Conservation (phyloP, 2,329 filamentous ascomycete species). For the Trichocomaceae sp. region DNA sequence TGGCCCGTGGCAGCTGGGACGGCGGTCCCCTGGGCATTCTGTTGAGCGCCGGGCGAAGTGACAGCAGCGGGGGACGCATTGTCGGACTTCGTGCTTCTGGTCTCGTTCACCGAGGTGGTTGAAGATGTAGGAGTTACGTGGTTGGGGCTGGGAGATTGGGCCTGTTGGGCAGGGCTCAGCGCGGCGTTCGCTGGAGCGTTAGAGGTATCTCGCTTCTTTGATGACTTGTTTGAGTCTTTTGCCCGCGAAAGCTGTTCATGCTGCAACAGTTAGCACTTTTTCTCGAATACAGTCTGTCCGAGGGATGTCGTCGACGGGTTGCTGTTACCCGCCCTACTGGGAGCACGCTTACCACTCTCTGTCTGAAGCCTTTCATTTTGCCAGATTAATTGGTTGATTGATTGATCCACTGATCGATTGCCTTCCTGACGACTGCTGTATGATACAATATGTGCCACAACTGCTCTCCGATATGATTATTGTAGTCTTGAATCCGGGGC, state of each 20-base stretch:
- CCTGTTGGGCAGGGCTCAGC: constrained; percentile 35
- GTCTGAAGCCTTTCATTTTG: constrained; percentile 94
- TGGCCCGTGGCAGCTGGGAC: constrained; percentile 28
- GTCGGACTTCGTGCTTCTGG: constrained; percentile 66
- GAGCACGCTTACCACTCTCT: constrained; percentile 78
- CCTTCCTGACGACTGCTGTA: not conserved
- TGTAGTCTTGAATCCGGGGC: constrained; percentile 26
- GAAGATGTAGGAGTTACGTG: constrained; percentile 79
- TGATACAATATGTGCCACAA: constrained; percentile 15
- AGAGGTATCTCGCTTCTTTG: constrained; percentile 59
- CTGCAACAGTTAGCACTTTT: constrained; percentile 47
- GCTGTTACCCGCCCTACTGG: not conserved
- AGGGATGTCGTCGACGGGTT: constrained; percentile 11
- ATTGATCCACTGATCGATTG: too few relatives aligned
- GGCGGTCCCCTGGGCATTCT: constrained; percentile 22
- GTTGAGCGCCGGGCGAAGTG: constrained; percentile 19
- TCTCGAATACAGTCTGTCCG: not conserved
- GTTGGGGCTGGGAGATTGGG: constrained; percentile 54
- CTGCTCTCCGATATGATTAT: constrained; percentile 32
- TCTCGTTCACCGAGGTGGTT: constrained; percentile 76
- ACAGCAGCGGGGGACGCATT: constrained; percentile 32
- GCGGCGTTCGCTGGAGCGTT: constrained; percentile 65
- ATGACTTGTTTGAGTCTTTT: constrained; percentile 79
- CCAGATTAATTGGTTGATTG: constrained; percentile 23
- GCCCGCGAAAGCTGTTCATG: constrained; percentile 83